Evolutionary conservation across 2,329 filamentous ascomycete species (phyloP).

Genomic region (Sporothrix luriei): DNA sequence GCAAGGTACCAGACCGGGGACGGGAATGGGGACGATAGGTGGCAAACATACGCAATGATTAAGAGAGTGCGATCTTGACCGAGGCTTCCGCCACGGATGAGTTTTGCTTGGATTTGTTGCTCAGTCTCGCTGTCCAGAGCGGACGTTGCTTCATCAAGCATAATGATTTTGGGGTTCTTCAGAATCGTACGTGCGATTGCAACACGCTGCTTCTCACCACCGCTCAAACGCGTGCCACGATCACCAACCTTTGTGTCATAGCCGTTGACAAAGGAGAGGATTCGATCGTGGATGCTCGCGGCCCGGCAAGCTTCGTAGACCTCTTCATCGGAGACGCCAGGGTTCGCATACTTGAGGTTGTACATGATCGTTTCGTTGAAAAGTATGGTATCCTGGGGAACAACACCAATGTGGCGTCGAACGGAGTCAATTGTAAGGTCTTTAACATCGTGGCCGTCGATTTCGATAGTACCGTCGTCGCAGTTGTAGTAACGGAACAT

Average conservation of each 20-base stretch:
- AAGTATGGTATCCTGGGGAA: slow-evolving; percentile 87
- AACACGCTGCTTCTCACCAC: slow-evolving; percentile 63
- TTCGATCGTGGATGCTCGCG: slow-evolving; percentile 59
- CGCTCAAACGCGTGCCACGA: slow-evolving; percentile 57
- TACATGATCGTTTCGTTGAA: slow-evolving; percentile 61
- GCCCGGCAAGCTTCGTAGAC: slow-evolving; percentile 55
- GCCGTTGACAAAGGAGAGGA: slow-evolving; percentile 56
- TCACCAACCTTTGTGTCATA: slow-evolving; percentile 59
- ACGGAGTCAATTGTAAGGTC: slow-evolving; percentile 93
- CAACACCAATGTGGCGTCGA: slow-evolving; percentile 86
- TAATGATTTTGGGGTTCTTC: slow-evolving; percentile 68
- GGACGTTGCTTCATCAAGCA: slow-evolving; percentile 72
- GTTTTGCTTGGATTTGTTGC: slow-evolving; percentile 63
- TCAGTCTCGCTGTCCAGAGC: slow-evolving; percentile 67
- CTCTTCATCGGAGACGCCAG: slow-evolving; percentile 52
- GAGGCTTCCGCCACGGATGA: slow-evolving; percentile 65
- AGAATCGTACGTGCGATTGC: slow-evolving; percentile 67
- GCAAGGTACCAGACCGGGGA: not conserved
- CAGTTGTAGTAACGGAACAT: slow-evolving; percentile 97
- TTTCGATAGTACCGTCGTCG: slow-evolving; percentile 73
- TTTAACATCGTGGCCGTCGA: slow-evolving; percentile 83
- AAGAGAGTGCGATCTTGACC: slow-evolving; percentile 87
- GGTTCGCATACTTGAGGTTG: slow-evolving; percentile 57
- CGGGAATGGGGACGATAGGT: not conserved
- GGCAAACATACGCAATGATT: slow-evolving; percentile 76